A percentile compares a stretch with the other conserved stretches of the same genome.
These are phyloP conservation scores for Physcomitrellopsis africana DNA, from an alignment of 225 moss, liverwort and hornwort genomes.

Conservation along the genomic window DNA sequence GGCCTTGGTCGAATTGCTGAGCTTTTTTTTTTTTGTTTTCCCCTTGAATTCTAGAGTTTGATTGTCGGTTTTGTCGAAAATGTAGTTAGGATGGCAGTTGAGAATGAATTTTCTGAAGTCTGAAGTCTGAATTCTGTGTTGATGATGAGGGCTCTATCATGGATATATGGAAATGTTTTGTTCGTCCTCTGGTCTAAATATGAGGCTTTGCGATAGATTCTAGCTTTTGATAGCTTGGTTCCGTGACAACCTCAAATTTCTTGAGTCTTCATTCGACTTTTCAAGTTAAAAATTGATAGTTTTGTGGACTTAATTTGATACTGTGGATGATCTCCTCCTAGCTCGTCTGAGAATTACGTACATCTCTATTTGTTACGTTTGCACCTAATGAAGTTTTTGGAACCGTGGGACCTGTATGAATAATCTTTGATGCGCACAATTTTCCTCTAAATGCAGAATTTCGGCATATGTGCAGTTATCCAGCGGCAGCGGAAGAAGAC, in stretches of 20 bases:
- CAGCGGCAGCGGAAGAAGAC: conserved; percentile 71
- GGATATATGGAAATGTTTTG: background rate
- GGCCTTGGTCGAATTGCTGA: conserved; percentile 7
- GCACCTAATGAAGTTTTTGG: conserved; percentile 2
- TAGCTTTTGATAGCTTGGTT: background rate
- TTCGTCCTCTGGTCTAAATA: background rate
- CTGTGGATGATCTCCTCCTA: conserved; percentile 1
- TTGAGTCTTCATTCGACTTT: background rate
- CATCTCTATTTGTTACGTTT: background rate
- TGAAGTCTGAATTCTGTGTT: conserved; percentile 7
- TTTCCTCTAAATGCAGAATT: background rate
- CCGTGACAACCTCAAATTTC: background rate
- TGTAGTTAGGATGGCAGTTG: background rate
- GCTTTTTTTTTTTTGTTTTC: background rate
- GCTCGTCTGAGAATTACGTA: conserved; percentile 17
- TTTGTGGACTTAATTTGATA: background rate
- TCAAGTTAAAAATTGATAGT: background rate
- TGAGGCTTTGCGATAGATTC: conserved; percentile 15
- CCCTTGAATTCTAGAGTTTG: conserved; percentile 35
- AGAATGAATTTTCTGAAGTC: conserved; percentile 19
- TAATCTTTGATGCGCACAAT: background rate
- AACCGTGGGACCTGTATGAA: conserved; percentile 4
- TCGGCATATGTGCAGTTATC: conserved; percentile 62
- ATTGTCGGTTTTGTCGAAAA: background rate
- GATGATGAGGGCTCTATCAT: conserved; percentile 13